Conservation (phyloP, 2,329 filamentous ascomycete genomes). For the Neoscytalidium dimidiatum region DNA sequence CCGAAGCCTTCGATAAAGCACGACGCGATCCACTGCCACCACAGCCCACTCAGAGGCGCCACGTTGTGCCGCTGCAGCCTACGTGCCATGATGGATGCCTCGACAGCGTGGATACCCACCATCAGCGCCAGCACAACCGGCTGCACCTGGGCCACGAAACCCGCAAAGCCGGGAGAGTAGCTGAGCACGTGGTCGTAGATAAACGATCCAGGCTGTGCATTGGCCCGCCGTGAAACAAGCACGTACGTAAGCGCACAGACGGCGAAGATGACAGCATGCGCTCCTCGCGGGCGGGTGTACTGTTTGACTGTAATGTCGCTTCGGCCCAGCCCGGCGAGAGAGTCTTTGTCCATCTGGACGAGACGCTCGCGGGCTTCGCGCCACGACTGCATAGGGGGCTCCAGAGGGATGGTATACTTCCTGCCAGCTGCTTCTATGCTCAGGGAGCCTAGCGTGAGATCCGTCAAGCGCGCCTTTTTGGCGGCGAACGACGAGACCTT, state of each 20-base stretch:
- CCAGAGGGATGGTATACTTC: slow-evolving; percentile 59
- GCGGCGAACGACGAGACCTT: slow-evolving; percentile 58
- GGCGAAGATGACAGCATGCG: slow-evolving; percentile 57
- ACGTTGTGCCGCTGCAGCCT: slow-evolving; percentile 56
- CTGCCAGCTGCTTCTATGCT: slow-evolving; percentile 58
- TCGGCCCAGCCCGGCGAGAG: slow-evolving; percentile 62
- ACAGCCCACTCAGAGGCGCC: slow-evolving; percentile 48
- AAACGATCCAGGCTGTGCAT: slow-evolving; percentile 36
- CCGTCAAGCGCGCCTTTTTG: slow-evolving; percentile 61
- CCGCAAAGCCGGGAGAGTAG: slow-evolving; percentile 60
- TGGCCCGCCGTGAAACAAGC: slow-evolving; percentile 30
- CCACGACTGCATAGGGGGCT: slow-evolving; percentile 69
- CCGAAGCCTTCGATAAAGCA: slow-evolving; percentile 57
- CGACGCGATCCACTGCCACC: slow-evolving; percentile 57
- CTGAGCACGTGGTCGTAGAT: slow-evolving; percentile 42
- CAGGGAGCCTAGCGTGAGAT: slow-evolving; percentile 66
- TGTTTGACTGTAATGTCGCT: slow-evolving; percentile 57
- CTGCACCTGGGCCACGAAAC: slow-evolving; percentile 61
- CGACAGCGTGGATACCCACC: slow-evolving; percentile 64
- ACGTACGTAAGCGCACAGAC: slow-evolving; percentile 39
- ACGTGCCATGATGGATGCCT: slow-evolving; percentile 55
- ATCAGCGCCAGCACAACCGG: slow-evolving; percentile 61
- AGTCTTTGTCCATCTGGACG: slow-evolving; percentile 69
- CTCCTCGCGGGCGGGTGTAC: slow-evolving; percentile 52
- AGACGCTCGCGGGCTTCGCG: slow-evolving; percentile 69